Base-by-base conservation (phyloP, 768 basidiomycete species). In the Pisolithus orientalis region DNA sequence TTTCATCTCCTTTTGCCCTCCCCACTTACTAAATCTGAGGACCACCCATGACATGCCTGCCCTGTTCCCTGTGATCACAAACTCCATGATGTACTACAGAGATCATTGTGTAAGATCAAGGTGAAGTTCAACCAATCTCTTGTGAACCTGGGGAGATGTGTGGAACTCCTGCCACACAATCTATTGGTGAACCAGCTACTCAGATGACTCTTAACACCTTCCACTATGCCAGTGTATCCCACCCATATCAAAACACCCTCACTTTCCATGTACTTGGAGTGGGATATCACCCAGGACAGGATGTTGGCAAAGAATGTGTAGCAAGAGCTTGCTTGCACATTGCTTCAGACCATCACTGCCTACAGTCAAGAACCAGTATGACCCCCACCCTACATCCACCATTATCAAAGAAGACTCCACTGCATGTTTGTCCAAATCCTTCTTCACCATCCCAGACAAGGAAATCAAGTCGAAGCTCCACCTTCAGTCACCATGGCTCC, bases 231-330 rank as follows among this genome's bases (percentile, higher is more conserved):
- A 96, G 96, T 85, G 96, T 99, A 25, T 95, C 96, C 16, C 0
- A 90, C 87, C 17, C 94, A 98, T 66, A 96, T 98, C 80, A 96
- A 97, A 73, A 99, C 96, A 0, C 96, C 96, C 0, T 95, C 93
- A 0, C 78, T 96, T n/a, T 87, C 85, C 28, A 91, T 99, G 42
- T 95, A 92, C 68, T 80, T 97, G 47, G 78, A 85, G 21, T 78
- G 84, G 0, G 80, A 84, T 40, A 81, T 87, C 38, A 80, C 87
- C 4, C 68, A 70, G 39, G 83, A 84, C 50, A 70, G 76, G 11
- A 58, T 61, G n/a, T 66, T 80, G 32, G 91, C 94, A 31, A 94
- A 95, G 75, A 83, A 82, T 28, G 90, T 97, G 1, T 85, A 93
- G 60, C 94, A 95, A 57, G 92, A 94, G 59, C 80, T 98, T 42